Evolutionary conservation across 1,284 basidiomycete species (phyloP).

Genomic region (Megacollybia platyphylla): DNA sequence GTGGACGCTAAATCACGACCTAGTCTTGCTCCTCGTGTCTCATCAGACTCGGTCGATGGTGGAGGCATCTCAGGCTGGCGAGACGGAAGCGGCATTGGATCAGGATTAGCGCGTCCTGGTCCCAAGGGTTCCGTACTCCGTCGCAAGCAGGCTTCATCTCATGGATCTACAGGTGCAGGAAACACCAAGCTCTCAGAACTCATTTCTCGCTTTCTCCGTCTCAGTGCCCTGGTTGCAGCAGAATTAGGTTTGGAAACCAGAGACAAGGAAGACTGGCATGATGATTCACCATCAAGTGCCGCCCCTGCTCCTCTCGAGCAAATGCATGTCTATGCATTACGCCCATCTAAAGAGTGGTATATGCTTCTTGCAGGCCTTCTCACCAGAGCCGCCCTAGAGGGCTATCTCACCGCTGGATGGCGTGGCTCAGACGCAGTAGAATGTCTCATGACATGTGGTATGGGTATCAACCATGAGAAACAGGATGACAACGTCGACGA

Average conservation of each 20-base stretch:
- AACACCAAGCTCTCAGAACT: conserved; percentile 58
- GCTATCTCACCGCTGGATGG: conserved; percentile 73
- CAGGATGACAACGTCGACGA: conserved; percentile 10
- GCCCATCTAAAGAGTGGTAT: conserved; percentile 70
- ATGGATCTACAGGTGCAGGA: conserved; percentile 25
- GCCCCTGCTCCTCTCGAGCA: conserved; percentile 9
- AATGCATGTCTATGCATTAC: conserved; percentile 35
- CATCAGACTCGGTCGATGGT: conserved; percentile 18
- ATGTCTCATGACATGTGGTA: conserved; percentile 59
- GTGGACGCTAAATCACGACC: conserved; percentile 40
- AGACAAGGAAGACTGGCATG: conserved; percentile 24
- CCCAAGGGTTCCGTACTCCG: conserved; percentile 42
- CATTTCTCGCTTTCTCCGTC: conserved; percentile 57
- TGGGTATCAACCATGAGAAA: conserved; percentile 28
- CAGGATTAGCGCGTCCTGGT: conserved; percentile 45
- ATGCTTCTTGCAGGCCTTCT: conserved; percentile 61
- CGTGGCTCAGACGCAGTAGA: conserved; percentile 57
- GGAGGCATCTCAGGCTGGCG: conserved; percentile 57
- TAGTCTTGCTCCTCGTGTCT: conserved; percentile 10
- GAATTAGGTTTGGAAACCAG: conserved; percentile 54
- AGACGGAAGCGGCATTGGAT: conserved; percentile 57
- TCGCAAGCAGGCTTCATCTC: conserved; percentile 21
- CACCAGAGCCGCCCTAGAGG: conserved; percentile 69
- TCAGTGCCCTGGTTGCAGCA: conserved; percentile 63
- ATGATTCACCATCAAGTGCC: neutral